These are phyloP conservation scores for Spergularia azorica DNA, from an alignment of 179 eudicot genomes.

Conservation along the genomic window DNA sequence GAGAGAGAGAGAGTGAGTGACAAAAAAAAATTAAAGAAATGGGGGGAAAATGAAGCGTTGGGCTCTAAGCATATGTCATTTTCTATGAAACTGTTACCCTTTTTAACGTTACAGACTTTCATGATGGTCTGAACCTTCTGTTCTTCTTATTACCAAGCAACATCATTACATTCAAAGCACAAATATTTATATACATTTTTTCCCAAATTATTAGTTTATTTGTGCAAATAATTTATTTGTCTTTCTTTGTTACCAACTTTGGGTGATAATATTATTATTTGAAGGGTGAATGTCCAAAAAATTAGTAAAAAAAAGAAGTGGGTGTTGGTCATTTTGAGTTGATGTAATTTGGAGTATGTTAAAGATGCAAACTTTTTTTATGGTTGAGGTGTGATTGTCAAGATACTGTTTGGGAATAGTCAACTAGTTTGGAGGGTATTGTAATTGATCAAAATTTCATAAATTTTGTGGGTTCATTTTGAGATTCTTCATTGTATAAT, in stretches of 20 bases:
- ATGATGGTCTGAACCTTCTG: conserved; percentile 36
- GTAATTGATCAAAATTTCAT: too few relatives aligned
- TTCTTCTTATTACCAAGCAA: not conserved
- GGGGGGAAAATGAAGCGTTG: conserved; percentile 20
- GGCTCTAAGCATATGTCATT: conserved; percentile 46
- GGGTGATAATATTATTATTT: too few relatives aligned
- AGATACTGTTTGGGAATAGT: too few relatives aligned
- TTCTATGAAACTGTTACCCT: conserved; percentile 30
- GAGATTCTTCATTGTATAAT: conserved; percentile 6
- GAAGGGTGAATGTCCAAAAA: too few relatives aligned
- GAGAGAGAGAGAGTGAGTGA: too few relatives aligned
- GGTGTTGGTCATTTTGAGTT: not conserved
- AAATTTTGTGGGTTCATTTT: not conserved
- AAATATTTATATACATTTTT: not conserved
- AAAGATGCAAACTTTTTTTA: too few relatives aligned
- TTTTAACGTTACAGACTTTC: conserved; percentile 40
- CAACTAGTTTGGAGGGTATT: too few relatives aligned
- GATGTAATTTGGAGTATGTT: not conserved
- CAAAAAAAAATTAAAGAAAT: not conserved
- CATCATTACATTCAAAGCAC: conserved; percentile 3
- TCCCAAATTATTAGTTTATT: not conserved
- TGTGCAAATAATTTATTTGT: not conserved
- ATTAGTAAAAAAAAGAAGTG: not conserved
- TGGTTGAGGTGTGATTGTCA: too few relatives aligned
- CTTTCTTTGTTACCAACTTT: not conserved